phyloP scores from a whole-genome alignment of 140 eudicot genomes.

The Anethum foeniculum region DNA sequence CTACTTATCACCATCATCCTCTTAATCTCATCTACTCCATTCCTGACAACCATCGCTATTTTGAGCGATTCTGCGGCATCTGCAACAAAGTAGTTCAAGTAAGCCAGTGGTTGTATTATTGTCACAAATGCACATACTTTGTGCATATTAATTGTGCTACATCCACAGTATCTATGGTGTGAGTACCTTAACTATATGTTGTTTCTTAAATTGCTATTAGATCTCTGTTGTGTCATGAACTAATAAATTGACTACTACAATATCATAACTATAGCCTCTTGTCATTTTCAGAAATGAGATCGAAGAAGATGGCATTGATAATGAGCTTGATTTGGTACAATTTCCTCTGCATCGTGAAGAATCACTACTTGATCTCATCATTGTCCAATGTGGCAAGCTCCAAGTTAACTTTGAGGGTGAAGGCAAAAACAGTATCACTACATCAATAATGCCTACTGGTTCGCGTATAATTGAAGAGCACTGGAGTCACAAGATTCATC shows the following conservation, averaged over 20 bases:
- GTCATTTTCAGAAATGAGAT: neutral
- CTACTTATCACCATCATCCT: neutral
- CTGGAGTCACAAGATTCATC: neutral
- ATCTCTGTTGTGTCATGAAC: neutral
- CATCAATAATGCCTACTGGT: neutral
- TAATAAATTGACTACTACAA: neutral
- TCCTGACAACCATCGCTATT: neutral
- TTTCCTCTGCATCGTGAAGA: neutral
- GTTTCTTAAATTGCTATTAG: no score
- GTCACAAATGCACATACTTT: neutral
- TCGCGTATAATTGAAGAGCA: neutral
- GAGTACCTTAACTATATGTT: neutral
- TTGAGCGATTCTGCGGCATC: neutral
- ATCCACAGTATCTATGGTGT: neutral
- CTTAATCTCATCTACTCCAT: neutral
- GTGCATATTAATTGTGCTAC: neutral
- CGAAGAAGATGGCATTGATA: neutral
- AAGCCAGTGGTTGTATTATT: neutral
- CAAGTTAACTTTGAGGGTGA: neutral
- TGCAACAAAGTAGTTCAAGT: neutral
- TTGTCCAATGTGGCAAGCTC: neutral
- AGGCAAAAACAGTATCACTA: neutral
- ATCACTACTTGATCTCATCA: neutral
- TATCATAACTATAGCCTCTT: neutral
- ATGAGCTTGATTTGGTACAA: neutral